Conservation (phyloP, 306 rosid genomes). For the Albizia julibrissin region DNA sequence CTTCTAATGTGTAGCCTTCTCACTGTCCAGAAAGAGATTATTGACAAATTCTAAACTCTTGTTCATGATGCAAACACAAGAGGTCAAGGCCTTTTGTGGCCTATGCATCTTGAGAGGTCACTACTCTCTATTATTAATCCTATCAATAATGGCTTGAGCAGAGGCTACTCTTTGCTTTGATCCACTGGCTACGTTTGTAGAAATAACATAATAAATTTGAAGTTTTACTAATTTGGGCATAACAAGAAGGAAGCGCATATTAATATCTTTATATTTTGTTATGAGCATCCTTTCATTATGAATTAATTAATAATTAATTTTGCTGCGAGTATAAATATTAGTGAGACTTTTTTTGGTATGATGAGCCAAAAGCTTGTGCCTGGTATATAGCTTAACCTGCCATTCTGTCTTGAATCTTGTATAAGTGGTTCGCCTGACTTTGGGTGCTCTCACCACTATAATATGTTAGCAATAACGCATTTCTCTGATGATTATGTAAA, state of each 20-base stretch:
- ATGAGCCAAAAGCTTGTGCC: background rate
- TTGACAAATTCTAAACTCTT: background rate
- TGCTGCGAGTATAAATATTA: background rate
- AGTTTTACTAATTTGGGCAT: conserved; percentile 10
- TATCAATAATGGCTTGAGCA: background rate
- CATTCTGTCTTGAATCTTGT: background rate
- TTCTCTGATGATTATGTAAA: background rate
- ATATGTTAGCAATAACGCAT: background rate
- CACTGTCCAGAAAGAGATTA: background rate
- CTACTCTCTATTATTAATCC: background rate
- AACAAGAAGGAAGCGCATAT: background rate
- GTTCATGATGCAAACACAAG: background rate
- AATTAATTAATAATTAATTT: background rate
- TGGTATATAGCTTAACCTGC: background rate
- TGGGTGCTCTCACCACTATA: background rate
- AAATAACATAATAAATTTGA: background rate
- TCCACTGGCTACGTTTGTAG: background rate
- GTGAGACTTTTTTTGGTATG: background rate
- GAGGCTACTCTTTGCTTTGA: conserved; percentile 10
- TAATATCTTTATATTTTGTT: background rate
- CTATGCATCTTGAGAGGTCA: background rate
- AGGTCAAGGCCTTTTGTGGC: background rate
- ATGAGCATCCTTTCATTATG: background rate
- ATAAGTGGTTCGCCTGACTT: background rate
- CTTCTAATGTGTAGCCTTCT: background rate